These are phyloP conservation scores for Spergularia marina DNA, from an alignment of 148 eudicot species.

Conservation along the genomic window DNA sequence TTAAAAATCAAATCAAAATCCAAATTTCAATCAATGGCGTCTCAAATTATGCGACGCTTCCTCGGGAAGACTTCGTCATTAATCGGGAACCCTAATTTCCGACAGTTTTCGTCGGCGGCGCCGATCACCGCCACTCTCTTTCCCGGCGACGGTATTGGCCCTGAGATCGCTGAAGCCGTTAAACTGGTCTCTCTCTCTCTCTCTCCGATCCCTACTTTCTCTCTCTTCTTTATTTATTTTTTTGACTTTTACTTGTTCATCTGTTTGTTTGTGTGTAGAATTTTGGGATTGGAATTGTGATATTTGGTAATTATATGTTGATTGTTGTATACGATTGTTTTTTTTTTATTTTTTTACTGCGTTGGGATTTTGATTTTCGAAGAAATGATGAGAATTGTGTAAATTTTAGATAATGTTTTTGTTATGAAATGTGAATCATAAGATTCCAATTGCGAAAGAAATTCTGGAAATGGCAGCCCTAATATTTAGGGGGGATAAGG, in stretches of 20 bases:
- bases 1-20: neutral
- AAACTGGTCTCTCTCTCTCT: constrained; percentile 51
- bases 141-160: constrained; percentile 98
- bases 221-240: neutral
- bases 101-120: constrained; percentile 38
- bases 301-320: neutral
- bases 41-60: constrained; percentile 55
- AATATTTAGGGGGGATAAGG: too few species aligned
- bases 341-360: neutral
- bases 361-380: neutral
- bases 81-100: constrained; percentile 23
- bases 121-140: constrained; percentile 87
- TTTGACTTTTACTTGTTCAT: neutral
- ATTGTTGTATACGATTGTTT: neutral
- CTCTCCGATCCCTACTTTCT: too few species aligned
- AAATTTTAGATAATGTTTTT: neutral
- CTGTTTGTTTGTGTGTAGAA: neutral
- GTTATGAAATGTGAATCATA: neutral
- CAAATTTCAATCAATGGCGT: constrained; percentile 45
- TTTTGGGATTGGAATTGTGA: neutral
- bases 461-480: too few species aligned
- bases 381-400: neutral
- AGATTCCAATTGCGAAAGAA: neutral
- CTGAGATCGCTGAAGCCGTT: constrained; percentile 93
- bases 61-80: constrained; percentile 36